These are phyloP conservation scores for Lanzia echinophila DNA, from an alignment of 2,329 filamentous ascomycete genomes.

Conservation along the genomic window DNA sequence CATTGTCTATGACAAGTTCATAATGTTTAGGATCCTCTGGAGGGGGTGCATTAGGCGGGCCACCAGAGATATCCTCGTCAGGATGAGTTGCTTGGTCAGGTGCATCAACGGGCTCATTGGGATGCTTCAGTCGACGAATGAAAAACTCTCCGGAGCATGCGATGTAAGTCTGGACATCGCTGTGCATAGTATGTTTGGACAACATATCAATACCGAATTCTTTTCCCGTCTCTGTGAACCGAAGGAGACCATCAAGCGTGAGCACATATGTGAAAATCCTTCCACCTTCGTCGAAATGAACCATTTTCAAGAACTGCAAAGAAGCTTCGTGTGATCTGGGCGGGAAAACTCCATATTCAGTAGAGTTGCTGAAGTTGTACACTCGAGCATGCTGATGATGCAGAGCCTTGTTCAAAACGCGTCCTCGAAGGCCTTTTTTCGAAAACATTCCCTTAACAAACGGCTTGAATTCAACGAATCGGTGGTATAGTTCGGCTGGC, in stretches of 20 bases:
- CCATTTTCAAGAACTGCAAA: constrained; percentile 75
- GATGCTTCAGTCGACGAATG: constrained; percentile 60
- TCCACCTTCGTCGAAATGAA: constrained; percentile 78
- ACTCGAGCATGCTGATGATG: constrained; percentile 86
- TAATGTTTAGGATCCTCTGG: constrained; percentile 53
- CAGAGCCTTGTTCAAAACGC: constrained; percentile 73
- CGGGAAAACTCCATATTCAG: constrained; percentile 63
- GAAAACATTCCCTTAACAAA: constrained; percentile 88
- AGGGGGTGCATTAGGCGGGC: constrained; percentile 38
- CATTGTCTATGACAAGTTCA: constrained; percentile 90
- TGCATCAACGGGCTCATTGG: constrained; percentile 37
- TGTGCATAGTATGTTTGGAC: constrained; percentile 96
- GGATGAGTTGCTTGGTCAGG: constrained; percentile 47
- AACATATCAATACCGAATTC: constrained; percentile 92
- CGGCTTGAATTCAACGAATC: constrained; percentile 87
- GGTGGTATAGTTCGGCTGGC: constrained; percentile 74
- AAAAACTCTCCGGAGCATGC: constrained; percentile 94
- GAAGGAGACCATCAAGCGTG: constrained; percentile 76
- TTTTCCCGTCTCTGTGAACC: constrained; percentile 92
- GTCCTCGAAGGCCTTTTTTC: constrained; percentile 67
- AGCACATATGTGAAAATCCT: constrained; percentile 89
- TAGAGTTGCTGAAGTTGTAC: constrained; percentile 79
- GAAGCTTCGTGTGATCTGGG: constrained; percentile 64
- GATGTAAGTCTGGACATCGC: constrained; percentile 83
- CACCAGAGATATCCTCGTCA: constrained; percentile 39